Conservation (phyloP, 257 asterid genomes). For the Ocimum tenuiflorum region DNA sequence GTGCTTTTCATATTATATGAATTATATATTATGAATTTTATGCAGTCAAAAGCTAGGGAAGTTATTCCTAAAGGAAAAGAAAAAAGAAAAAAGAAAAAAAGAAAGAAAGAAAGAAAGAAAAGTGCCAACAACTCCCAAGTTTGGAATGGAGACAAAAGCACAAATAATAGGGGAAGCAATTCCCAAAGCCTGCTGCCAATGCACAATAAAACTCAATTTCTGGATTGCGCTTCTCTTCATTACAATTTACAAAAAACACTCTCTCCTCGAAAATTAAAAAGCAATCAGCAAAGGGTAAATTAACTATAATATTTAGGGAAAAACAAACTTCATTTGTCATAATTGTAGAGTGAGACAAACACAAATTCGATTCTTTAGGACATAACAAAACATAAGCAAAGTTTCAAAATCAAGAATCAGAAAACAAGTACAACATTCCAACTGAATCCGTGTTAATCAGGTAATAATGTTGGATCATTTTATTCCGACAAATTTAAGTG, state of each 20-base stretch:
- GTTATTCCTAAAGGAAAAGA: too few relatives aligned
- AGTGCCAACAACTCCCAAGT: neutral
- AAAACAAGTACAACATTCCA: constrained; percentile 21
- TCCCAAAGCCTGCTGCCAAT: neutral
- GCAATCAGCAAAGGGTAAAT: neutral
- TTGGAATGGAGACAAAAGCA: neutral
- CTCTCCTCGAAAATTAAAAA: neutral
- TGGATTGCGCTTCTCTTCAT: neutral
- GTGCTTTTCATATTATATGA: too few relatives aligned
- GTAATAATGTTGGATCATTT: constrained; percentile 2
- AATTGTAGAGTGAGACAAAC: neutral
- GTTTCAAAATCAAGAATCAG: constrained; percentile 18
- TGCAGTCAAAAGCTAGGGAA: too few relatives aligned
- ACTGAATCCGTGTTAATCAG: constrained; percentile 13
- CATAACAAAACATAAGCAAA: constrained; percentile 19
- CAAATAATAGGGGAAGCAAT: neutral
- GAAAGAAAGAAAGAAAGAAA: too few relatives aligned
- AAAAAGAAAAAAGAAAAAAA: too few relatives aligned
- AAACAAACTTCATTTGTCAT: too few relatives aligned
- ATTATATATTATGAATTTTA: too few relatives aligned
- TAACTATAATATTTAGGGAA: neutral
- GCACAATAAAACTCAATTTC: neutral
- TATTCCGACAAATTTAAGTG: constrained; percentile 13
- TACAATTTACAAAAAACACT: too few relatives aligned
- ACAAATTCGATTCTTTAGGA: neutral